Evolutionary conservation across 2,329 filamentous ascomycete genomes (phyloP).

Genomic region (Eutypella sp.): DNA sequence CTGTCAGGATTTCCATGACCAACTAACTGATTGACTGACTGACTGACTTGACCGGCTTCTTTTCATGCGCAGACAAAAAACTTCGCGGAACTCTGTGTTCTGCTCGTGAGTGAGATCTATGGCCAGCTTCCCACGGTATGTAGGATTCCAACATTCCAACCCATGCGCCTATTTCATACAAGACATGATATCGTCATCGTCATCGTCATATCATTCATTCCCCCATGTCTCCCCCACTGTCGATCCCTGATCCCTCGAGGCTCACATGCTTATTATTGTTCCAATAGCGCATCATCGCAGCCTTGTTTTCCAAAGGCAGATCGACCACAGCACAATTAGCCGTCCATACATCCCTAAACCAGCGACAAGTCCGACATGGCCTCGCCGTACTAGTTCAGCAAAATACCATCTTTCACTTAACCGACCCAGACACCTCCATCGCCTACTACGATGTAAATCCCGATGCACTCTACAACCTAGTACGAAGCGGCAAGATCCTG

Average conservation of each 20-base stretch:
- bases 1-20: conserved; percentile 5
- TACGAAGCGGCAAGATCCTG: conserved; percentile 77
- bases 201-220: background rate
- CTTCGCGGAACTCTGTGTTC: conserved; percentile 80
- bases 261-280: conserved; percentile 9
- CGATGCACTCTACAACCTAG: conserved; percentile 72
- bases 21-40: conserved; percentile 1
- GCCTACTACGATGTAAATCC: conserved; percentile 83
- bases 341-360: conserved; percentile 66
- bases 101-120: conserved; percentile 83
- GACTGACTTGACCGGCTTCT: background rate
- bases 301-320: conserved; percentile 73
- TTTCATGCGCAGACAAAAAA: conserved; percentile 55
- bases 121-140: conserved; percentile 89
- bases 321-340: conserved; percentile 65
- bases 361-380: conserved; percentile 74
- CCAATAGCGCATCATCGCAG: conserved; percentile 73
- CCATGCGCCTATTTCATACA: background rate
- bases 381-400: conserved; percentile 84
- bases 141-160: conserved; percentile 14
- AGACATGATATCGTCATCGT: conserved; percentile 6
- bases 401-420: conserved; percentile 73
- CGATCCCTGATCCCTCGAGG: conserved; percentile 2
- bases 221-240: conserved; percentile 1
- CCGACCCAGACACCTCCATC: conserved; percentile 53